Evolutionary conservation across 192 early-diverging fungal genomes (phyloP), one percentile per base, ranked within the genome.

Genomic region (Kickxella alabastrina): DNA sequence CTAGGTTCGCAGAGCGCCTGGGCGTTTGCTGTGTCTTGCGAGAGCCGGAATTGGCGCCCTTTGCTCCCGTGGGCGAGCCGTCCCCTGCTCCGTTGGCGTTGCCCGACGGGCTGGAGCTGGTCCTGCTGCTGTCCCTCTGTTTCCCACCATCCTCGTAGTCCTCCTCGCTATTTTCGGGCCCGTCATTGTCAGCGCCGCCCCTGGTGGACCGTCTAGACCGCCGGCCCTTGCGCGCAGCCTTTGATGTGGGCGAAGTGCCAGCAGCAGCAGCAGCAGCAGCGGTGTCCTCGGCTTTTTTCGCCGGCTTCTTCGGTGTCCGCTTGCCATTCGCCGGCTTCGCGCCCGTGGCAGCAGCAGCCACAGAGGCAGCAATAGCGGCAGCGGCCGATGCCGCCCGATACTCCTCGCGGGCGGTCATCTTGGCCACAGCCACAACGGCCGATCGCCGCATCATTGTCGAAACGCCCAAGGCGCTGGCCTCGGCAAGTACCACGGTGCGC

Each of bases 371-470:
- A 49, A 74, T 67, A 13, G 64, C 64, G 10, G 62, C 70, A 1
- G 56, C 65, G 0, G 60, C 72, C 0, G 64, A 45, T 0, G 65
- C 56, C 5, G 65, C 43, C 5, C 61, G 72, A 49, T 66, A 62
- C 50, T 73, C 70, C 38, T 73, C 70, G 29, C 62, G 70, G 2
- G 70, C 62, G 0, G 57, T 61, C 70, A 73, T 73, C 31, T 68
- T 75, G 37, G 64, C 72, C 34, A 75, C 72, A 12, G 72, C 64
- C 60, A 75, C 63, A 17, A 64, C 72, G 0, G 70, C 70, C 26
- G 70, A 73, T 40, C 70, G 49, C 25, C 70, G 62, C 70, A 73
- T 73, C 70, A 73, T 73, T 7, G 59, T 58, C 46, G 68, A 56
- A 6, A 63, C 35, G 54, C 70, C 63, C 48, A 73, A 29, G 2